Percentiles rank a stretch among this genome's conserved stretches.
These are phyloP conservation scores for Dactylonectria estremocensis DNA, from an alignment of 2,329 filamentous ascomycete genomes.

Conservation along the genomic window DNA sequence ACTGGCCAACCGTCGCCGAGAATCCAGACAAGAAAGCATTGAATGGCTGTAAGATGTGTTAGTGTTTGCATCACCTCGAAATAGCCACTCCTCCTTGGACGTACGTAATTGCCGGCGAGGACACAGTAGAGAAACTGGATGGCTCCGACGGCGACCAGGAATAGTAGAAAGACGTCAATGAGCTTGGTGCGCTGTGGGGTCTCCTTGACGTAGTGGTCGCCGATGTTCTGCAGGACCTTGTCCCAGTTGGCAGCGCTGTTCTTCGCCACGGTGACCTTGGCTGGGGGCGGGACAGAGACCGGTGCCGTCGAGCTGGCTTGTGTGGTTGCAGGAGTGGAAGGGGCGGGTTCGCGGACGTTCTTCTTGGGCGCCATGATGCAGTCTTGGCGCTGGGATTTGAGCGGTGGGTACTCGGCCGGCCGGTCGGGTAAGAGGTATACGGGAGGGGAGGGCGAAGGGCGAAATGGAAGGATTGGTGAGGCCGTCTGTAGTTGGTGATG, in stretches of 20 bases:
- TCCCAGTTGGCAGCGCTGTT: conserved; percentile 58
- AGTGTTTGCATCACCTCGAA: conserved; percentile 26
- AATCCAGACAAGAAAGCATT: conserved; percentile 99
- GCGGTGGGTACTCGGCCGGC: conserved; percentile 17
- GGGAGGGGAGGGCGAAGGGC: conserved; percentile 23
- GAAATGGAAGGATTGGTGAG: conserved; percentile 17
- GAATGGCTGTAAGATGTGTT: conserved; percentile 79
- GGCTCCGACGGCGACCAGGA: conserved; percentile 87
- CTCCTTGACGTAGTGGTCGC: conserved; percentile 82
- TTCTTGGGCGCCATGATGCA: conserved; percentile 68
- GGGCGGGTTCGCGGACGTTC: conserved; percentile 52
- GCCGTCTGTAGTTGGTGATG: conserved; percentile 27
- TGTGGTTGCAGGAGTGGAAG: conserved; percentile 53
- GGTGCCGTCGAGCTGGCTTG: conserved; percentile 50
- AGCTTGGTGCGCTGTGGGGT: conserved; percentile 95
- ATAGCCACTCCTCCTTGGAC: conserved; percentile 54
- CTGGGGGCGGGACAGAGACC: conserved; percentile 45
- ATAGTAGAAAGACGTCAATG: conserved; percentile 91
- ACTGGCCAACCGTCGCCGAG: conserved; percentile 94
- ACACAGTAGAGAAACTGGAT: conserved; percentile 96
- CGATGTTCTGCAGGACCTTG: conserved; percentile 79
- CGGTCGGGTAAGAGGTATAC: conserved; percentile 15
- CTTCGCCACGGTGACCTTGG: conserved; percentile 44
- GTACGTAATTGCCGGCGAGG: conserved; percentile 92
- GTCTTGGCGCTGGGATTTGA: conserved; percentile 6